A percentile compares a stretch with the other conserved stretches of the same genome.
These are phyloP conservation scores for Blumeria graminis DNA, from an alignment of 2,329 filamentous ascomycete genomes.

Conservation along the genomic window DNA sequence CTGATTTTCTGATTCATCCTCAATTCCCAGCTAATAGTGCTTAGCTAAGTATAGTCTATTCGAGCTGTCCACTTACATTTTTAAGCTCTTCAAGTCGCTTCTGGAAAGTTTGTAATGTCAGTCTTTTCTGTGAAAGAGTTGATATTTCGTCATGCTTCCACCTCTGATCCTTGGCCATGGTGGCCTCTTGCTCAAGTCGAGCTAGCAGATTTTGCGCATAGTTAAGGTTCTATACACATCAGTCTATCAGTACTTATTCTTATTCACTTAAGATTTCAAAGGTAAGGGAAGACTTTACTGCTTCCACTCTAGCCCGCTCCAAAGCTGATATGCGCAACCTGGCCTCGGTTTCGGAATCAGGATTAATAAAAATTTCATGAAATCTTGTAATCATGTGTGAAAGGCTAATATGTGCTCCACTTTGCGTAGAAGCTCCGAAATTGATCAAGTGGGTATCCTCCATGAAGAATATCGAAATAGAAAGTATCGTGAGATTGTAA, in stretches of 20 bases:
- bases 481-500: too few relatives aligned
- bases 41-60: not conserved
- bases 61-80: constrained; percentile 21
- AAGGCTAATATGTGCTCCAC: constrained; percentile 20
- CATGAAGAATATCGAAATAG: too few relatives aligned
- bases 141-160: constrained; percentile 35
- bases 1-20: constrained; percentile 6
- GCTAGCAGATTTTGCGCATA: constrained; percentile 45
- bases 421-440: too few relatives aligned
- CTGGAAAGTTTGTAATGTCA: constrained; percentile 38
- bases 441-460: too few relatives aligned
- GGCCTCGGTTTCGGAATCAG: constrained; percentile 32
- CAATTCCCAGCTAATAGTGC: constrained; percentile 1
- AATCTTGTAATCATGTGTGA: constrained; percentile 39
- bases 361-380: constrained; percentile 37
- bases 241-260: not conserved
- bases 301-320: constrained; percentile 34
- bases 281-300: constrained; percentile 17
- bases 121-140: constrained; percentile 39
- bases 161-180: constrained; percentile 30
- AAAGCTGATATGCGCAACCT: constrained; percentile 35
- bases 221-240: constrained; percentile 35
- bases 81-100: constrained; percentile 44
- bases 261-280: not conserved
- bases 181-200: constrained; percentile 43